Percentiles rank a stretch among this genome's conserved stretches.
Conservation (phyloP, 106 monocot genomes). For the Alisma plantagoaquatica region DNA sequence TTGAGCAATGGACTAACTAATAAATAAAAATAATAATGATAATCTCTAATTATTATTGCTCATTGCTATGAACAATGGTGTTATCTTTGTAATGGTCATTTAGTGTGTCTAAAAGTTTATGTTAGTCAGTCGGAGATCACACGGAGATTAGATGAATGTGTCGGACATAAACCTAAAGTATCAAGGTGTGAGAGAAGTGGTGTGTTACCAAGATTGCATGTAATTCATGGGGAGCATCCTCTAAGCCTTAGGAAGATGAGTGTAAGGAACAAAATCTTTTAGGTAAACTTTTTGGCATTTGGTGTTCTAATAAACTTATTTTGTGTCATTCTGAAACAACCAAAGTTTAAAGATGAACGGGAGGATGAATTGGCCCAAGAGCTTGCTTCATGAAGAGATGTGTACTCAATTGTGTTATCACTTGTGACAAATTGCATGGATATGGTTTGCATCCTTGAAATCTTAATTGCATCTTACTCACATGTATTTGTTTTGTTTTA, state of each 20-base stretch:
- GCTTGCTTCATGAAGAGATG: no score
- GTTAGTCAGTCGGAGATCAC: slow-evolving; percentile 94
- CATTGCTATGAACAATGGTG: neutral
- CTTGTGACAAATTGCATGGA: no score
- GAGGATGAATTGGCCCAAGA: no score
- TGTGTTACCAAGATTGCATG: slow-evolving; percentile 52
- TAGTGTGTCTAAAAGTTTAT: slow-evolving; percentile 36
- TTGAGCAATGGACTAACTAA: no score
- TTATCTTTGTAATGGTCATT: neutral
- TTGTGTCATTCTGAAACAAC: no score
- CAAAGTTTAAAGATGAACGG: no score
- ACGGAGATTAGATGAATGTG: slow-evolving; percentile 65
- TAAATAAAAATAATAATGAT: neutral
- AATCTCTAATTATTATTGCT: neutral
- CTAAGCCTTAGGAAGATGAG: slow-evolving; percentile 78
- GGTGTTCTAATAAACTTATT: no score
- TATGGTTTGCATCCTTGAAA: no score
- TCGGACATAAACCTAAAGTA: slow-evolving; percentile 28
- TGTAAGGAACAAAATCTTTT: slow-evolving; percentile 91
- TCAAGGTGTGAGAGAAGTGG: slow-evolving; percentile 28
- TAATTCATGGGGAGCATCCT: slow-evolving; percentile 81
- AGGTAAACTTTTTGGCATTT: slow-evolving; percentile 38
- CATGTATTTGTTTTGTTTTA: no score
- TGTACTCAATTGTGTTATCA: no score
- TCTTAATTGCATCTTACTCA: no score